A percentile compares a stretch with the other conserved stretches of the same genome.
These are phyloP conservation scores for Austroboletus festivus DNA, from an alignment of 768 basidiomycete species.

Conservation along the genomic window DNA sequence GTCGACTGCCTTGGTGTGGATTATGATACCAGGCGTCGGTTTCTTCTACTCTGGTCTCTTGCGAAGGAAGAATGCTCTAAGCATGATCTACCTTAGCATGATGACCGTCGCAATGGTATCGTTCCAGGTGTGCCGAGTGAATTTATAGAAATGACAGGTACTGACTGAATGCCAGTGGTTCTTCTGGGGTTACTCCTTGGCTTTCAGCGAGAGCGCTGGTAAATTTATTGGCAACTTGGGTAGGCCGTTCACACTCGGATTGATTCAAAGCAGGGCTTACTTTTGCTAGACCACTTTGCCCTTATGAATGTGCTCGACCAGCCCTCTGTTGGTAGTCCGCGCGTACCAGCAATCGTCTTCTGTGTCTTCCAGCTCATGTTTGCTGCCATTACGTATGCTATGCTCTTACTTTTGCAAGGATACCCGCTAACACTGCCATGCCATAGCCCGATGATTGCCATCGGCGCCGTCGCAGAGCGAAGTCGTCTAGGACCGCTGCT, in stretches of 20 bases:
- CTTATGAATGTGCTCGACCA: constrained; percentile 73
- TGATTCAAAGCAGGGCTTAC: background rate
- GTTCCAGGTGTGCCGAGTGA: constrained; percentile 74
- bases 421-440: constrained; percentile 13
- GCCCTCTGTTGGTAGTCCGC: constrained; percentile 68
- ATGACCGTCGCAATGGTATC: constrained; percentile 74
- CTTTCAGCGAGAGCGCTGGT: constrained; percentile 77
- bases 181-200: constrained; percentile 94
- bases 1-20: constrained; percentile 77
- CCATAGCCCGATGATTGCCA: constrained; percentile 74
- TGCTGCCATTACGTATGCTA: constrained; percentile 75
- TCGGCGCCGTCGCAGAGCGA: constrained; percentile 92
- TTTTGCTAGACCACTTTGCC: constrained; percentile 69
- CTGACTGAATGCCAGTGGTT: constrained; percentile 63
- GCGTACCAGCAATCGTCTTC: constrained; percentile 73
- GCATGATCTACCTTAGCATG: constrained; percentile 83
- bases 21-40: constrained; percentile 84
- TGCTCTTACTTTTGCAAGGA: background rate
- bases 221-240: constrained; percentile 85
- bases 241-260: constrained; percentile 32
- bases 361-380: constrained; percentile 90
- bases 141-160: constrained; percentile 7
- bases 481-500: constrained; percentile 80
- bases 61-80: constrained; percentile 89
- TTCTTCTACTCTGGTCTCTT: constrained; percentile 91